Conservation (phyloP, 768 basidiomycete genomes). For the Tylopilus sp. region DNA sequence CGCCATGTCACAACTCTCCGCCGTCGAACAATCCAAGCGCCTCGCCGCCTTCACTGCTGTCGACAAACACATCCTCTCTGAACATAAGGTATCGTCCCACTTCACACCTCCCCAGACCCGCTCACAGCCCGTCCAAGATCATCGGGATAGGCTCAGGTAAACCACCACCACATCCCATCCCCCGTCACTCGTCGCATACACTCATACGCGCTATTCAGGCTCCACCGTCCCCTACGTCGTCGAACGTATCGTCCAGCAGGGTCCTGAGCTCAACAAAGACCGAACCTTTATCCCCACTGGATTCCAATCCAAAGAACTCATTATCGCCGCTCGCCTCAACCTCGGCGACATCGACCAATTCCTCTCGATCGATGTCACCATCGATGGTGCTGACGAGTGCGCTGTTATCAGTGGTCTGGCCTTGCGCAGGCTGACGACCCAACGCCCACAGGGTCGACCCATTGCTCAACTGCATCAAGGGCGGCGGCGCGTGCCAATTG, state of each 20-base stretch:
- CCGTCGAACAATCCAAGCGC: conserved; percentile 79
- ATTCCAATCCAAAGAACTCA: conserved; percentile 95
- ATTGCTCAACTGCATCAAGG: conserved; percentile 91
- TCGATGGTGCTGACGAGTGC: conserved; percentile 97
- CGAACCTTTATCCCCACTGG: conserved; percentile 92
- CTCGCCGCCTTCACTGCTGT: conserved; percentile 95
- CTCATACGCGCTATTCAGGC: conserved; percentile 41
- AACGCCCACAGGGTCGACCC: conserved; percentile 65
- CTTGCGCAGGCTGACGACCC: background rate
- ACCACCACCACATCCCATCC: background rate
- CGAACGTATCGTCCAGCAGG: conserved; percentile 88
- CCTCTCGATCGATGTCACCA: conserved; percentile 88
- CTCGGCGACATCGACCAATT: conserved; percentile 91
- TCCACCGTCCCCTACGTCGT: conserved; percentile 97
- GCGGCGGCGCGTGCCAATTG: conserved; percentile 93
- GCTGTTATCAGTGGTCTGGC: conserved; percentile 26
- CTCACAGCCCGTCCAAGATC: conserved; percentile 43
- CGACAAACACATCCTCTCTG: conserved; percentile 77
- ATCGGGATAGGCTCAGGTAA: conserved; percentile 89
- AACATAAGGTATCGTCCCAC: conserved; percentile 66
- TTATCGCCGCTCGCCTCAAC: conserved; percentile 70
- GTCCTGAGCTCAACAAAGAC: conserved; percentile 64
- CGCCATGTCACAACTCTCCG: conserved; percentile 29
- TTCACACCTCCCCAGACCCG: background rate
- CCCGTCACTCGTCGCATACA: conserved; percentile 2